Evolutionary conservation across 2,329 filamentous ascomycete species (phyloP).

Genomic region (Gyromitra esculenta): DNA sequence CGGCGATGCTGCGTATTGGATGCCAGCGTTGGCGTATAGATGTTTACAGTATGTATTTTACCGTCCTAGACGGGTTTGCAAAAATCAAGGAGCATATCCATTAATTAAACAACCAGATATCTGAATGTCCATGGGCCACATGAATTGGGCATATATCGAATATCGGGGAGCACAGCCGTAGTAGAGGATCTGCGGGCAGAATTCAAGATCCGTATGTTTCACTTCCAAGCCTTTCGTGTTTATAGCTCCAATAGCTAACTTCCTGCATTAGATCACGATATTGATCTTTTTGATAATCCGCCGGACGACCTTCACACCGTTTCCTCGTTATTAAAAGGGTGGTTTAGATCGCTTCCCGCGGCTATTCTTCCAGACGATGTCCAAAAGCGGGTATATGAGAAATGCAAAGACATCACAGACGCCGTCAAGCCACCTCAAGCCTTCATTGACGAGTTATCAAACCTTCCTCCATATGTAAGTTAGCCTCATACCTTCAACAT

Average conservation of each 20-base stretch:
- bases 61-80: slow-evolving; percentile 15
- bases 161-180: slow-evolving; percentile 57
- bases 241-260: slow-evolving; percentile 11
- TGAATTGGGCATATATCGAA: slow-evolving; percentile 57
- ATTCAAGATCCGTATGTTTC: slow-evolving; percentile 56
- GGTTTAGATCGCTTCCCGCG: slow-evolving; percentile 57
- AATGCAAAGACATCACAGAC: slow-evolving; percentile 57
- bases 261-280: slow-evolving; percentile 53
- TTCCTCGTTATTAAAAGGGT: slow-evolving; percentile 57
- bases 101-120: slow-evolving; percentile 53
- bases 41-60: slow-evolving; percentile 56
- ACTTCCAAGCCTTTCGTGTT: slow-evolving; percentile 16
- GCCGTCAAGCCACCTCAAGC: slow-evolving; percentile 55
- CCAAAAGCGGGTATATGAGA: slow-evolving; percentile 57
- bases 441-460: slow-evolving; percentile 57
- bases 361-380: slow-evolving; percentile 56
- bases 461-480: slow-evolving; percentile 56
- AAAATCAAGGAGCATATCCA: slow-evolving; percentile 13
- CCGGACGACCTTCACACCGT: slow-evolving; percentile 58
- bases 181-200: slow-evolving; percentile 58
- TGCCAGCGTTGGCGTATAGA: slow-evolving; percentile 57
- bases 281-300: slow-evolving; percentile 58
- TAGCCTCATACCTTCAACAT: not conserved
- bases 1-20: slow-evolving; percentile 57
- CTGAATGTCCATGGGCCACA: slow-evolving; percentile 57